Evolutionary conservation across 352 stramenopile species (phyloP).

Genomic region (Aphanomyces stellatus): DNA sequence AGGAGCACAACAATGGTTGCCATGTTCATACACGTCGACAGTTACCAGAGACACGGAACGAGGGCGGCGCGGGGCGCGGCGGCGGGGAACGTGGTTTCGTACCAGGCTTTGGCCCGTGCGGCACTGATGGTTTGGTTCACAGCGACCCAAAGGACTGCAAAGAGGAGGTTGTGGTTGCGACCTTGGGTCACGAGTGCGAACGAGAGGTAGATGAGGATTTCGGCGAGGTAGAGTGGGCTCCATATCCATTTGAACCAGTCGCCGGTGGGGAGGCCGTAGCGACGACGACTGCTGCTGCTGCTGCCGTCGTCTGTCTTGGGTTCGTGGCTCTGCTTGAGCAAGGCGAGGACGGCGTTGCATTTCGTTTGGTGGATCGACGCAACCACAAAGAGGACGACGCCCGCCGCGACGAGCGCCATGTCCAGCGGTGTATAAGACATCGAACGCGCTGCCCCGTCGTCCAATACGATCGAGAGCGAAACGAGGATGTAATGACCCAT

Average conservation of each 20-base stretch:
- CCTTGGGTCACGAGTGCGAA: neutral
- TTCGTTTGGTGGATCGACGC: constrained; percentile 12
- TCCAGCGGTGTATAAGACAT: neutral
- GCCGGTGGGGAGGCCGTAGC: constrained; percentile 1
- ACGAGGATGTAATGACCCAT: constrained; percentile 16
- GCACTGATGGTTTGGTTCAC: constrained; percentile 17
- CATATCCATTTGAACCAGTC: constrained; percentile 17
- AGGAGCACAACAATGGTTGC: too few species aligned
- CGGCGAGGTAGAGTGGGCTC: constrained; percentile 15
- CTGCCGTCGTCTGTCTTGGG: neutral
- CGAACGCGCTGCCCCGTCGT: neutral
- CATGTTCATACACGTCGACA: too few species aligned
- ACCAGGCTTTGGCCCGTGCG: neutral
- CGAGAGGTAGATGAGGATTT: constrained; percentile 15
- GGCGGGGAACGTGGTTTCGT: constrained; percentile 1
- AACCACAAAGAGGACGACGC: constrained; percentile 10
- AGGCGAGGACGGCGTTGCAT: neutral
- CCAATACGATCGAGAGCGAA: constrained; percentile 16
- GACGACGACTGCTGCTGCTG: too few species aligned
- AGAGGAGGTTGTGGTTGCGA: neutral
- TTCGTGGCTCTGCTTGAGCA: too few species aligned
- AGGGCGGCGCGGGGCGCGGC: constrained; percentile 2
- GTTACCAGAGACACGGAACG: constrained; percentile 10
- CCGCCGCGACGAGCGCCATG: neutral
- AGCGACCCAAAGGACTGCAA: neutral